These are phyloP conservation scores for Mortierella polycephala DNA, from an alignment of 371 early-diverging fungal genomes.

Conservation along the genomic window DNA sequence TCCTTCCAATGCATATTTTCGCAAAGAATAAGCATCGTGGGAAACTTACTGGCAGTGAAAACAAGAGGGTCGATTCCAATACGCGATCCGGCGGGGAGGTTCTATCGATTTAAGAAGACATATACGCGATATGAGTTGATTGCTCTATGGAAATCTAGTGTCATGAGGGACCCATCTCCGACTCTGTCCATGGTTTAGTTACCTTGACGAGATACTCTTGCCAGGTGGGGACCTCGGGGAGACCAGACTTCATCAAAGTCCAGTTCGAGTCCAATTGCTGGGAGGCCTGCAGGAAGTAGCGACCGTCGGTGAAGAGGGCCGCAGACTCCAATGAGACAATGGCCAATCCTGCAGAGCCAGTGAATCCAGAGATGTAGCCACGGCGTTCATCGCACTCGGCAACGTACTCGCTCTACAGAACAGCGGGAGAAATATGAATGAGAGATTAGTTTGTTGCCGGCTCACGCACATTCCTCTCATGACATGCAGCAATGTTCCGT, in stretches of 20 bases:
- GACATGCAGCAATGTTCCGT: neutral
- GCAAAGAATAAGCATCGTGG: neutral
- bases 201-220: conserved; percentile 86
- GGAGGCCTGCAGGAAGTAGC: conserved; percentile 98
- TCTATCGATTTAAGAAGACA: conserved; percentile 38
- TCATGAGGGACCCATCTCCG: neutral
- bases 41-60: conserved; percentile 72
- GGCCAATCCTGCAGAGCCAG: conserved; percentile 95
- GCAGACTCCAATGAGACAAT: conserved; percentile 78
- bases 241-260: conserved; percentile 93
- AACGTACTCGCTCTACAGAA: conserved; percentile 93
- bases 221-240: conserved; percentile 88
- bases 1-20: neutral
- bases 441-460: neutral
- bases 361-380: conserved; percentile 96
- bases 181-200: neutral
- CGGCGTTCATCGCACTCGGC: conserved; percentile 93
- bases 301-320: conserved; percentile 96
- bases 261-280: conserved; percentile 92
- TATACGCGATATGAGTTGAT: neutral
- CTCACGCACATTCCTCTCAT: too few relatives aligned
- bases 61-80: conserved; percentile 92
- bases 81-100: conserved; percentile 71
- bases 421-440: neutral
- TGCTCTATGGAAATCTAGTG: neutral